Base-by-base conservation (phyloP, 2,329 filamentous ascomycete genomes). In the Gremmenia infestans region DNA sequence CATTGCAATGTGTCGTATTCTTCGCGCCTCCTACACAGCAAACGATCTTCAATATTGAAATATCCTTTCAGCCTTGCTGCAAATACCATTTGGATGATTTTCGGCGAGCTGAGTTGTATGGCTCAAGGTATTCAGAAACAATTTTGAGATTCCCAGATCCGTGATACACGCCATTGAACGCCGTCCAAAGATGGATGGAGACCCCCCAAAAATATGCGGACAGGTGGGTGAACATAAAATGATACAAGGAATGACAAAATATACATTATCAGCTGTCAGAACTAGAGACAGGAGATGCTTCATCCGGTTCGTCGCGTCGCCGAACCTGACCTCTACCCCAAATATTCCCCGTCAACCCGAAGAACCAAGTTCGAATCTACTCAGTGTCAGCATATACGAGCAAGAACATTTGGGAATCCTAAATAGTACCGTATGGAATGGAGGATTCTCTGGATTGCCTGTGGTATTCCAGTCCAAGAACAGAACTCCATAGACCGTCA, bases 381-480 rank as follows among this genome's bases (percentile, higher is more conserved):
- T 48, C 52, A 5, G 9, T 6, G 54, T 67, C 40, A 67, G 57
- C 35, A 45, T 11, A 8, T 3, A 45, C 19, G 11, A 45, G 11
- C 22, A 19, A 45, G 17, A n/a, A 5, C 6, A 12, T 15, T 47
- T 11, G 17, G 36, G 19, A 43, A 32, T 32, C 78, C 28, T 32
- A 11, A 8, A 32, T 32, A 4, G 61, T 73, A 82, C 79, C 37
- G 71, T 73, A 60, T 78, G 72, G 59, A 83, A 81, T 2, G 79
- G 79, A 48, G 76, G 74, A 3, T 71, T 67, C 9, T 67, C 61
- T 25, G 62, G 58, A 45, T 60, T 54, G 8, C 57, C 67, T 43
- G 62, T 53, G n/a, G 50, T 67, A 23, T 74, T 71, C 77, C 77
- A 82, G 60, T 87, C 82, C 76, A 86, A 78, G 68, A 85, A 87